phyloP scores from a whole-genome alignment of 495 filamentous ascomycete species.

The Podospora sp. region DNA sequence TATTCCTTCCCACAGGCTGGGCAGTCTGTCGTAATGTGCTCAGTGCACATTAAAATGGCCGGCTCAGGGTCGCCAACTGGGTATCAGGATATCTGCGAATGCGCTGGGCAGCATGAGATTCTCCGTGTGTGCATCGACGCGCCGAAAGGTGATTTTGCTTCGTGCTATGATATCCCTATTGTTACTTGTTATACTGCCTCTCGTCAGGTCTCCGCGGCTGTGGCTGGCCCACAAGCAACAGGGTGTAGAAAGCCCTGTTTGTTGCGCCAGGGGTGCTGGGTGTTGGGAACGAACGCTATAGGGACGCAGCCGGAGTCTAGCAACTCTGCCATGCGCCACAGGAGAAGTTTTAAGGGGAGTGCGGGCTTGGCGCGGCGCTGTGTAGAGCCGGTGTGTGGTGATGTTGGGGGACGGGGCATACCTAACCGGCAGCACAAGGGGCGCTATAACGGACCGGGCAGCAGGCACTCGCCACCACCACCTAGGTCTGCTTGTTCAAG shows the following conservation, averaged over 20 bases:
- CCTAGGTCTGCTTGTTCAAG: background rate
- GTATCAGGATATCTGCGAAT: slow-evolving; percentile 12
- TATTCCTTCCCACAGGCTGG: slow-evolving; percentile 56
- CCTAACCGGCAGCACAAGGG: background rate
- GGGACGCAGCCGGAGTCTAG: background rate
- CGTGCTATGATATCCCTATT: slow-evolving; percentile 9
- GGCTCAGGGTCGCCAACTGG: slow-evolving; percentile 16
- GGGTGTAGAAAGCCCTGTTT: background rate
- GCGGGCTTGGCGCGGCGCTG: background rate
- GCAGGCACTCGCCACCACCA: slow-evolving; percentile 13
- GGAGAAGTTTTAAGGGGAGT: background rate
- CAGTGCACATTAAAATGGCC: slow-evolving; percentile 52
- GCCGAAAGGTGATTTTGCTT: background rate
- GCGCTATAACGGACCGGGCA: slow-evolving; percentile 1
- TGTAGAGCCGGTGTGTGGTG: background rate
- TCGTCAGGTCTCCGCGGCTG: background rate
- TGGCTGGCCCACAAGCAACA: background rate
- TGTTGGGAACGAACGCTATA: background rate
- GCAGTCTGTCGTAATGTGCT: slow-evolving; percentile 51
- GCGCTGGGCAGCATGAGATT: slow-evolving; percentile 26
- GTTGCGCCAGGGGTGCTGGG: background rate
- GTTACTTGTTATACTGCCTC: slow-evolving; percentile 22
- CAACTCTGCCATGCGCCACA: background rate
- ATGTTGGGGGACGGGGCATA: background rate
- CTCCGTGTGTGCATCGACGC: background rate